Evolutionary conservation across 1,139 yeast species (phyloP), one percentile per base, ranked within the genome.

Genomic region (Candida gigantensis): DNA sequence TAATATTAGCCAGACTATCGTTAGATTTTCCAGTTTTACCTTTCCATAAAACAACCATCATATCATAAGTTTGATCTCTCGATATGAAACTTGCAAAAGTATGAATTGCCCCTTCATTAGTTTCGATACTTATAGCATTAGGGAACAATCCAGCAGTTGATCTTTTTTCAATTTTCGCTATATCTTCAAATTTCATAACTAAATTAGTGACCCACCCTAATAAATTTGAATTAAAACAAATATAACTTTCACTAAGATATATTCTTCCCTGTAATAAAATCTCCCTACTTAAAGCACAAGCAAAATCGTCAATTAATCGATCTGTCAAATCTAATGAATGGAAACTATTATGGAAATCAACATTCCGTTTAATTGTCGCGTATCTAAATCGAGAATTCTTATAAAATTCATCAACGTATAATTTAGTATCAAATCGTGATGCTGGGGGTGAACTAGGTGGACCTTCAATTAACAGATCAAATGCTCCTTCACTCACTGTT

Each of bases 191-290:
- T 2, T 87, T 81, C 20, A 92, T 75, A 5, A 84, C 77, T 28
- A 90, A 60, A 47, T 77, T 86, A 3, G 97, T 88, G 2, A 88
- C 88, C 96, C 96, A 90, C 1, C 97, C 97, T 34, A 94, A 67
- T 30, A 92, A 71, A 52, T 88, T 88, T n/a, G 97, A 87, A 52
- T 88, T 84, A 67, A 94, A 94, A 55, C 97, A 88, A 2, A 92
- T 58, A 51, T 84, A 79, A 41, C 77, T 76, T 49, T 87, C 95
- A 14, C 96, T 81, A 2, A 94, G 76, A 55, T 88, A 94, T 21
- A 92, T 54, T 37, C 96, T 71, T 6, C 99, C 99, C 51, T 94
- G 98, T n/a, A 89, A 67, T 16, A 92, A 65, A 36, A 92, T 88
- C 43, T 92, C 97, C 41, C 89, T 69, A 50, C 92, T 84, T 42